Evolutionary conservation across 176 grass and related monocot species (phyloP).

Genomic region (Aegilops bicornis): DNA sequence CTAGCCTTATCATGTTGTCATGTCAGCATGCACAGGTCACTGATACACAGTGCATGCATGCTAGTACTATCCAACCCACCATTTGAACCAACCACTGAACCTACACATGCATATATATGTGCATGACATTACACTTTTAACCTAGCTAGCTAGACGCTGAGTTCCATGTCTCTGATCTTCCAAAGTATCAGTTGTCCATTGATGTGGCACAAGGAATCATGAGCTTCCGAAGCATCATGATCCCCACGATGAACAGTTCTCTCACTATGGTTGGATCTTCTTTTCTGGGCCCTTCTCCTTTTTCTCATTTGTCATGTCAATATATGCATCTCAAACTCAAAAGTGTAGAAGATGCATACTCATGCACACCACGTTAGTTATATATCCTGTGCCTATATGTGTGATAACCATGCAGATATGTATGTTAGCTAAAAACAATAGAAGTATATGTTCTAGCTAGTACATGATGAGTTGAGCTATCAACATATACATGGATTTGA

Average conservation of each 20-base stretch:
- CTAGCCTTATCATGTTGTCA: background rate
- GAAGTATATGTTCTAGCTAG: background rate
- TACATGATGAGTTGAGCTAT: background rate
- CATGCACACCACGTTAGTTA: background rate
- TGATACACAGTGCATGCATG: background rate
- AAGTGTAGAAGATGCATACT: background rate
- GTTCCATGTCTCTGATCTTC: background rate
- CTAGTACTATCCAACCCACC: background rate
- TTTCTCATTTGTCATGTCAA: constrained; percentile 19
- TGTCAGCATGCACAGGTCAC: background rate
- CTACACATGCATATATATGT: background rate
- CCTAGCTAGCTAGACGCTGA: background rate
- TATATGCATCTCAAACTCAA: background rate
- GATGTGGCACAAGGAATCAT: constrained; percentile 5
- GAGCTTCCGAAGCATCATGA: background rate
- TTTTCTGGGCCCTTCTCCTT: background rate
- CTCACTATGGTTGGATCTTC: background rate
- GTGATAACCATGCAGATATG: background rate
- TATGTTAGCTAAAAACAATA: constrained; percentile 3
- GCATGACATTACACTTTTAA: background rate
- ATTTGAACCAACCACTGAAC: background rate
- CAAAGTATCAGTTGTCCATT: background rate
- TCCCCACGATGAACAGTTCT: background rate
- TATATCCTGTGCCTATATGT: background rate
- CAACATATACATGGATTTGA: constrained; percentile 5